Evolutionary conservation across 2,329 filamentous ascomycete genomes (phyloP).

Genomic region (Aspergillus sp.): DNA sequence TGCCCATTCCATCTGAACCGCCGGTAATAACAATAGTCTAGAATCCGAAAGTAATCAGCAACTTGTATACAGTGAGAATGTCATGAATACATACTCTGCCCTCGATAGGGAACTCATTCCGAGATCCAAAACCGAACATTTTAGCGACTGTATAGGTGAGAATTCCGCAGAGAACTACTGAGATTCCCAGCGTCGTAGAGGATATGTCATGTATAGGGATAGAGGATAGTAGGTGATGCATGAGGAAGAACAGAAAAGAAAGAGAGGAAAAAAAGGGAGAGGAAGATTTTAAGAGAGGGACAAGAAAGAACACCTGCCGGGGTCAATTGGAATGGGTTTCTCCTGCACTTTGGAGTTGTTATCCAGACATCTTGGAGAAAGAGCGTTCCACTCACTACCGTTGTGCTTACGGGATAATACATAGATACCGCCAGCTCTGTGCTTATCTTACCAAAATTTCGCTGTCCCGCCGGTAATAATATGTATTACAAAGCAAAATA

Average conservation of each 20-base stretch:
- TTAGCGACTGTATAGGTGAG: slow-evolving; percentile 30
- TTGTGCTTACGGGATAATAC: background rate
- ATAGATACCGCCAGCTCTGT: background rate
- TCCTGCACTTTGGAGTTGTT: too few relatives aligned
- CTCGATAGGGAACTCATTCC: slow-evolving; percentile 77
- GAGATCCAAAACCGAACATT: slow-evolving; percentile 40
- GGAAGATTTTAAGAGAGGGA: slow-evolving; percentile 1
- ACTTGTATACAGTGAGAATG: background rate
- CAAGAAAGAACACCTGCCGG: background rate
- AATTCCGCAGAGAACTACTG: slow-evolving; percentile 26
- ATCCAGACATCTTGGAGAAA: background rate
- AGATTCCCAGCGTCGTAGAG: slow-evolving; percentile 22
- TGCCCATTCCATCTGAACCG: slow-evolving; percentile 88
- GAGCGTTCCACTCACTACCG: background rate
- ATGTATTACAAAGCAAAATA: background rate
- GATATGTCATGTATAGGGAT: slow-evolving; percentile 16
- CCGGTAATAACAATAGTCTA: slow-evolving; percentile 88
- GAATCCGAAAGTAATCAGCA: slow-evolving; percentile 9
- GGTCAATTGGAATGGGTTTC: too few relatives aligned
- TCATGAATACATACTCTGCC: slow-evolving; percentile 60
- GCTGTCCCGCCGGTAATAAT: too few relatives aligned
- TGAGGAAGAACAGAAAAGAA: slow-evolving; percentile 11
- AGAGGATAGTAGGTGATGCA: slow-evolving; percentile 17
- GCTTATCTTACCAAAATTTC: background rate
- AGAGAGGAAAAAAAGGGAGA: slow-evolving; percentile 4